Conservation (phyloP, 805 yeast genomes). For the Candida maris region DNA sequence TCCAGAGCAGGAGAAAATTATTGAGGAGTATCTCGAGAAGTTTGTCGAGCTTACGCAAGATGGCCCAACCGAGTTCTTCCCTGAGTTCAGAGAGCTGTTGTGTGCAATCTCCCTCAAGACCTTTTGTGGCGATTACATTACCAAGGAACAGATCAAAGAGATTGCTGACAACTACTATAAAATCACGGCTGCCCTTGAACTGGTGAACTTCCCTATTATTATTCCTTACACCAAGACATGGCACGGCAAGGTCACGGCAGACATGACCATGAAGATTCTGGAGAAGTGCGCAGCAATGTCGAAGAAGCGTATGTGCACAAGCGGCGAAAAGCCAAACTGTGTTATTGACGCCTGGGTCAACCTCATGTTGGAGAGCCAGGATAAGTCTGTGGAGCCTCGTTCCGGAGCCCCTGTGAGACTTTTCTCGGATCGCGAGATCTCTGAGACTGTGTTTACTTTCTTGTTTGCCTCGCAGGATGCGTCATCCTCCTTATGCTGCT, state of each 20-base stretch:
- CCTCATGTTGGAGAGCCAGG: slow-evolving; percentile 66
- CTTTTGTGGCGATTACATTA: slow-evolving; percentile 93
- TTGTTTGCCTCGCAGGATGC: slow-evolving; percentile 98
- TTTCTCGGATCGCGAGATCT: slow-evolving; percentile 85
- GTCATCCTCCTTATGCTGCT: slow-evolving; percentile 92
- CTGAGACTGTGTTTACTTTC: slow-evolving; percentile 95
- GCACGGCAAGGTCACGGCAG: slow-evolving; percentile 94
- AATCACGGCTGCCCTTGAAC: slow-evolving; percentile 93
- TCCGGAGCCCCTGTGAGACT: slow-evolving; percentile 67
- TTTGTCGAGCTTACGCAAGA: slow-evolving; percentile 55
- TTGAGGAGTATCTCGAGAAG: slow-evolving; percentile 73
- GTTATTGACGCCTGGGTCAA: slow-evolving; percentile 95
- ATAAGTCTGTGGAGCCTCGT: slow-evolving; percentile 41
- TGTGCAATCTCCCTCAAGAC: slow-evolving; percentile 92
- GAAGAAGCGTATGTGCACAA: slow-evolving; percentile 65
- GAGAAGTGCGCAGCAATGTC: slow-evolving; percentile 86
- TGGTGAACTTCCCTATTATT: slow-evolving; percentile 96
- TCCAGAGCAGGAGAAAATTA: slow-evolving; percentile 78
- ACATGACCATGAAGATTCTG: slow-evolving; percentile 88
- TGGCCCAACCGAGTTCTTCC: slow-evolving; percentile 78
- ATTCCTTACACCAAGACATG: slow-evolving; percentile 95
- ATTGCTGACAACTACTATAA: slow-evolving; percentile 90
- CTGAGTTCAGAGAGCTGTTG: slow-evolving; percentile 90
- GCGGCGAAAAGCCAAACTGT: slow-evolving; percentile 78
- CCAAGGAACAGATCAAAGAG: slow-evolving; percentile 82